A percentile compares a stretch with the other conserved stretches of the same genome.
Evolutionary conservation across 345 rosid species (phyloP).

Genomic region (Cardamine resedifolia): DNA sequence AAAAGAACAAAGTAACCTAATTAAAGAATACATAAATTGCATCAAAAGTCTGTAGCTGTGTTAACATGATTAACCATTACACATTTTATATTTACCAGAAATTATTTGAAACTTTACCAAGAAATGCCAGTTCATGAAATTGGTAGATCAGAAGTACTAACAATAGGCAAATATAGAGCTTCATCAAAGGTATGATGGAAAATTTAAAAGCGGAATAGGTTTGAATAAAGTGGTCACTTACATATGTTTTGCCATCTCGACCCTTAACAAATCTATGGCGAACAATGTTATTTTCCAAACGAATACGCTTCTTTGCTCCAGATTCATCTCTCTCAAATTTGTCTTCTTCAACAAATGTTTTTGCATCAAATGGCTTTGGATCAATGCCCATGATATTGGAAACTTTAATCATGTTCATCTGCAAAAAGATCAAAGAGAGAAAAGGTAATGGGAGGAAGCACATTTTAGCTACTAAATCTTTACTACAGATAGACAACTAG

Average conservation of each 20-base stretch:
- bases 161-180: constrained; percentile 5
- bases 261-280: constrained; percentile 78
- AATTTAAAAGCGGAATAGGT: background rate
- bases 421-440: constrained; percentile 36
- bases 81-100: background rate
- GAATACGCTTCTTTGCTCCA: constrained; percentile 71
- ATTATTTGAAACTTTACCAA: constrained; percentile 12
- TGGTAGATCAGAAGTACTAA: constrained; percentile 2
- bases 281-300: constrained; percentile 90
- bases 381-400: constrained; percentile 99
- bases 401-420: constrained; percentile 93
- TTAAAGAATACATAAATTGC: background rate
- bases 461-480: constrained; percentile 3
- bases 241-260: constrained; percentile 66
- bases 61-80: background rate
- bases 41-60: background rate
- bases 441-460: constrained; percentile 1
- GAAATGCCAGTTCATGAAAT: constrained; percentile 20
- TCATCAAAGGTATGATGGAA: background rate
- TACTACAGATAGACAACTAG: constrained; percentile 10
- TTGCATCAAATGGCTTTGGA: constrained; percentile 85
- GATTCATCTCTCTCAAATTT: constrained; percentile 83
- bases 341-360: constrained; percentile 91
- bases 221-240: constrained; percentile 49
- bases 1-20: background rate